phyloP scores from a whole-genome alignment of 2,329 filamentous ascomycete genomes.

The Penicillium sp. region DNA sequence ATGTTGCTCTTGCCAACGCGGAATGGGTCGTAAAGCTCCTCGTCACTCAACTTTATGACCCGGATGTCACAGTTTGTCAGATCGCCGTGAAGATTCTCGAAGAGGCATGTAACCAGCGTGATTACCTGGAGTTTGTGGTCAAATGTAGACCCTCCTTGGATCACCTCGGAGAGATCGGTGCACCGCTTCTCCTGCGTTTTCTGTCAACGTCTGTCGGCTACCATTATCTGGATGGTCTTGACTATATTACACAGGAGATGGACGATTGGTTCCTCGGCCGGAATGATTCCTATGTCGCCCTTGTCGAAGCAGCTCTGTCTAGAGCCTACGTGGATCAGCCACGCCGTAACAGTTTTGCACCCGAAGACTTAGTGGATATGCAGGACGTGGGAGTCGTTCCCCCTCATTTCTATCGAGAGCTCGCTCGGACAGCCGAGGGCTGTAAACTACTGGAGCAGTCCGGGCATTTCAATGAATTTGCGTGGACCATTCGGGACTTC shows the following conservation, averaged over 20 bases:
- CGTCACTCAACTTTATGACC: constrained; percentile 98
- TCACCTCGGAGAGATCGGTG: constrained; percentile 93
- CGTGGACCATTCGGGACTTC: constrained; percentile 80
- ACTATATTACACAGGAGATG: constrained; percentile 99
- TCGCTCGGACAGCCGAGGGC: constrained; percentile 88
- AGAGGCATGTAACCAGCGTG: constrained; percentile 91
- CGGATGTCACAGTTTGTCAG: constrained; percentile 93
- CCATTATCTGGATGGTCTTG: constrained; percentile 91
- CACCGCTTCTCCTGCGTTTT: constrained; percentile 86
- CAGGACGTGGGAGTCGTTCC: constrained; percentile 64
- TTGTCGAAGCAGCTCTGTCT: constrained; percentile 93
- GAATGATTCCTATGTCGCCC: constrained; percentile 90
- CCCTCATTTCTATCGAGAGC: constrained; percentile 96
- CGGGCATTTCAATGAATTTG: constrained; percentile 94
- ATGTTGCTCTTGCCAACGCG: constrained; percentile 59
- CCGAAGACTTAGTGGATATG: constrained; percentile 60
- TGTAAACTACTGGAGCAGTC: constrained; percentile 88
- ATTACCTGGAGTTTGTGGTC: constrained; percentile 91
- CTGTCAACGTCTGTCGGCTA: constrained; percentile 95
- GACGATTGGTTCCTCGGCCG: constrained; percentile 98
- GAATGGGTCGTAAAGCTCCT: constrained; percentile 95
- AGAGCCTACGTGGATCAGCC: constrained; percentile 66
- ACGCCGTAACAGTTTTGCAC: constrained; percentile 48
- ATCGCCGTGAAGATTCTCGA: constrained; percentile 96
- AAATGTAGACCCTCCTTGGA: constrained; percentile 92